Percentiles rank a stretch among this genome's conserved stretches.
Conservation (phyloP, 352 stramenopile genomes). For the Thraustochytrium striatum region DNA sequence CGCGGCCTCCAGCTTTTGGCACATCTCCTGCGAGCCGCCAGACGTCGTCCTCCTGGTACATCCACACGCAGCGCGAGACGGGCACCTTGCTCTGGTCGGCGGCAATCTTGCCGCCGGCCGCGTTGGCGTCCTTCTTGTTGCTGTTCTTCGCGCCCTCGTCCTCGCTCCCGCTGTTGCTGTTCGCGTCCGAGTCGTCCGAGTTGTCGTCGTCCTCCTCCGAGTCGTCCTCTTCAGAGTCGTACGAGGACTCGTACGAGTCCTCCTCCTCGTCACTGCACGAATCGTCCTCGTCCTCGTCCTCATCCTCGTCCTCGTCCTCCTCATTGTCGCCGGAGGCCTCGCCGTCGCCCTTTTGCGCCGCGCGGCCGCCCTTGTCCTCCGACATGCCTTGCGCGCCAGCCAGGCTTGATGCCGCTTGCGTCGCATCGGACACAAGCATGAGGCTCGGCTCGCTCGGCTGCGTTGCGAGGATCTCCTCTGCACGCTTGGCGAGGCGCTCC, state of each 20-base stretch:
- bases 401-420: not conserved
- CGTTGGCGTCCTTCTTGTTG: not conserved
- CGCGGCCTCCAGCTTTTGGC: conserved; percentile 25
- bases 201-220: not conserved
- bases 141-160: not conserved
- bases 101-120: not conserved
- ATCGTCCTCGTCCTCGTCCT: not conserved
- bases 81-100: conserved; percentile 3
- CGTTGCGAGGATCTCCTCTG: conserved; percentile 8
- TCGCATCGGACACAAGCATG: not conserved
- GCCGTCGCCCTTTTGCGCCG: not conserved
- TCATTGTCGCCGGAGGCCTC: not conserved
- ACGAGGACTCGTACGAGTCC: not conserved
- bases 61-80: conserved; percentile 26
- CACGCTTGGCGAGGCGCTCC: not conserved
- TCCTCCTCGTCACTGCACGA: not conserved
- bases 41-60: conserved; percentile 26
- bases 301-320: not conserved
- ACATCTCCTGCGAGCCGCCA: not conserved
- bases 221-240: not conserved
- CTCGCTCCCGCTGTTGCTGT: not conserved
- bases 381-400: not conserved
- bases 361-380: not conserved
- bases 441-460: conserved; percentile 1
- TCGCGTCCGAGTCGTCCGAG: not conserved